Base-by-base conservation (phyloP, 2,329 filamentous ascomycete species). In the Dactylellina parvicollis region DNA sequence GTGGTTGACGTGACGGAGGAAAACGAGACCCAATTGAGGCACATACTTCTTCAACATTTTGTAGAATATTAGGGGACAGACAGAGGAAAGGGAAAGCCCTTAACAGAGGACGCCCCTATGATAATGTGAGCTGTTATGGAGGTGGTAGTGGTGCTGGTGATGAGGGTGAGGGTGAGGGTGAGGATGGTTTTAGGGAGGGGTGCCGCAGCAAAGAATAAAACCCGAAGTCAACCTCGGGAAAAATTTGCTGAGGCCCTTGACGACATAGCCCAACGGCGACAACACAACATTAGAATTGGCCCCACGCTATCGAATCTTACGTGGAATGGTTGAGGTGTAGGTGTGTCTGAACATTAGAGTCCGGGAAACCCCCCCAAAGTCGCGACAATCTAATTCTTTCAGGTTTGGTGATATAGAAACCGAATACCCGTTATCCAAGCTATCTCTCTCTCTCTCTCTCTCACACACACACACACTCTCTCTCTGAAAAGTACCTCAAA, bases 41-140 rank as follows among this genome's bases (percentile, higher is more conserved):
- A 79, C 83, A 80, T 82, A 87, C 86, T 85, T 87, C 84, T 86
- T 87, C 82, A 87, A 84, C 86, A 87, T 87, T 82, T 79, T 86
- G 82, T 80, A 79, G 81, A 82, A 83, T 83, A 82, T 79, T 78
- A 57, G 52, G 44, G 52, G 34, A 32, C 20, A 26, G 42, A 26
- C 81, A 81, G 78, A 80, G 80, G 78, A 77, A 77, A 78, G 78
- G 76, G 75, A 79, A 79, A 77, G 79, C 76, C 77, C 78, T 61
- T 47, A 54, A 74, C 78, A 75, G 80, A 72, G 71, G 74, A 75
- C 76, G 72, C 70, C 71, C 76, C 79, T 75, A 76, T 78, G 75
- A 77, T 78, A 78, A 78, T 79, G 77, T n/a, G n/a, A n/a, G n/a
- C n/a, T n/a, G n/a, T n/a, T 64, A 44, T 57, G 36, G 78, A 79